Evolutionary conservation across 768 basidiomycete species (phyloP).

Genomic region (Trametes maxima): DNA sequence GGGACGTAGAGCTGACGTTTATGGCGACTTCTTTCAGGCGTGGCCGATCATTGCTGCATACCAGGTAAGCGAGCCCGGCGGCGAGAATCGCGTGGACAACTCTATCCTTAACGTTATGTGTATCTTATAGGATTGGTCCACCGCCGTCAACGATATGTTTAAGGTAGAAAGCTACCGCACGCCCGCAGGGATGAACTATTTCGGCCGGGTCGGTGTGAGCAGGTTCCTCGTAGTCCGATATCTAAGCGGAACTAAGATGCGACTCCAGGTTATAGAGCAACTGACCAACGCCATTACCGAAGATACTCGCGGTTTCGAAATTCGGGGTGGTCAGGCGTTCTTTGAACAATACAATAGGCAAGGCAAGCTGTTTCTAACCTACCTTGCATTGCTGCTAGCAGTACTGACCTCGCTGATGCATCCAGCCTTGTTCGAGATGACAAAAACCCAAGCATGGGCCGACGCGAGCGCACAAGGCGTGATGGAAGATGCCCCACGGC

Average conservation of each 20-base stretch:
- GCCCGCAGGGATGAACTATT: not conserved
- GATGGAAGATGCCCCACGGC: slow-evolving; percentile 28
- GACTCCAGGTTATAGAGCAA: slow-evolving; percentile 21
- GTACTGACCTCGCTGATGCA: not conserved
- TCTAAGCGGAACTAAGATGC: not conserved
- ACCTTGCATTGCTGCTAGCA: not conserved
- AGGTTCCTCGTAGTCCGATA: not conserved
- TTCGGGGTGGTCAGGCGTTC: slow-evolving; percentile 23
- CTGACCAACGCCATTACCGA: slow-evolving; percentile 33
- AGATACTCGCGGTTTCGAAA: slow-evolving; percentile 32
- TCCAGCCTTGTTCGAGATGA: slow-evolving; percentile 28
- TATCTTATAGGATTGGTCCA: not conserved
- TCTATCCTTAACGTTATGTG: not conserved
- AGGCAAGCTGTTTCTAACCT: slow-evolving; percentile 14
- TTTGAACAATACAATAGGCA: slow-evolving; percentile 28
- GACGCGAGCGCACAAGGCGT: slow-evolving; percentile 21
- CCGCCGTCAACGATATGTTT: not conserved
- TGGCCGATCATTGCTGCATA: slow-evolving; percentile 6
- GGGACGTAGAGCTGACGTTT: too few relatives aligned
- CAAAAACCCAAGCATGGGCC: slow-evolving; percentile 26
- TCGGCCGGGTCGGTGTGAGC: not conserved
- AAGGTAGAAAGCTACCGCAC: not conserved
- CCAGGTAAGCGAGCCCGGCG: not conserved
- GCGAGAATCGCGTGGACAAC: not conserved
- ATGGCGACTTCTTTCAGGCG: slow-evolving; percentile 16